Conservation (phyloP, 2,329 filamentous ascomycete genomes). For the Colletotrichum tropicale region DNA sequence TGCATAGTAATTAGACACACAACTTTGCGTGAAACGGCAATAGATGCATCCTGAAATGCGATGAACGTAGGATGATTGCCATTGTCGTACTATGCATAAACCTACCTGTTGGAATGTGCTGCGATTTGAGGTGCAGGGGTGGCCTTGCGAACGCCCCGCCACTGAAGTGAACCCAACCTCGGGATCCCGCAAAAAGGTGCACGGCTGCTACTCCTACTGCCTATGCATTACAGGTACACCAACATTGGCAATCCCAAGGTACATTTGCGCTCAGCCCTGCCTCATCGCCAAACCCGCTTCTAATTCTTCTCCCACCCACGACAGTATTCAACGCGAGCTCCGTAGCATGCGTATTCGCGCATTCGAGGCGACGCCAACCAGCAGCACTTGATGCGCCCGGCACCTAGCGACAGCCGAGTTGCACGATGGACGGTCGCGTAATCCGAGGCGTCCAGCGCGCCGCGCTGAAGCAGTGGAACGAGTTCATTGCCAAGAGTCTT, state of each 20-base stretch:
- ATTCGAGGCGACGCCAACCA: background rate
- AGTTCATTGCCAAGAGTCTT: constrained; percentile 57
- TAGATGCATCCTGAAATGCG: background rate
- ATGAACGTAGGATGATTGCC: background rate
- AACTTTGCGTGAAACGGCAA: background rate
- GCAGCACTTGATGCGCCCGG: constrained; percentile 5
- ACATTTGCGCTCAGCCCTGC: background rate
- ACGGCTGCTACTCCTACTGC: background rate
- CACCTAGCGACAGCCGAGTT: background rate
- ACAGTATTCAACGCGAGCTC: background rate
- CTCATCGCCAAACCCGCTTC: background rate
- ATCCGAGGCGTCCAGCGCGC: constrained; percentile 22
- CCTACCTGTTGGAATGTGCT: background rate
- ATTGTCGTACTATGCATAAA: background rate
- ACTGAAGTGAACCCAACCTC: background rate
- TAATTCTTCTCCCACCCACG: background rate
- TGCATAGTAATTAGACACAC: background rate
- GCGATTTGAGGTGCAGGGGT: background rate
- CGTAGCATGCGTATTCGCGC: constrained; percentile 1
- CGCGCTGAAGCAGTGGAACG: constrained; percentile 48
- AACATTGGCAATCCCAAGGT: background rate
- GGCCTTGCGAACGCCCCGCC: background rate
- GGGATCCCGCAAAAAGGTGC: background rate
- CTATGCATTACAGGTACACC: background rate
- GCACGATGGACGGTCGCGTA: constrained; percentile 19